These are phyloP conservation scores for Penicillium coffeae DNA, from an alignment of 495 filamentous ascomycete genomes.

Conservation along the genomic window DNA sequence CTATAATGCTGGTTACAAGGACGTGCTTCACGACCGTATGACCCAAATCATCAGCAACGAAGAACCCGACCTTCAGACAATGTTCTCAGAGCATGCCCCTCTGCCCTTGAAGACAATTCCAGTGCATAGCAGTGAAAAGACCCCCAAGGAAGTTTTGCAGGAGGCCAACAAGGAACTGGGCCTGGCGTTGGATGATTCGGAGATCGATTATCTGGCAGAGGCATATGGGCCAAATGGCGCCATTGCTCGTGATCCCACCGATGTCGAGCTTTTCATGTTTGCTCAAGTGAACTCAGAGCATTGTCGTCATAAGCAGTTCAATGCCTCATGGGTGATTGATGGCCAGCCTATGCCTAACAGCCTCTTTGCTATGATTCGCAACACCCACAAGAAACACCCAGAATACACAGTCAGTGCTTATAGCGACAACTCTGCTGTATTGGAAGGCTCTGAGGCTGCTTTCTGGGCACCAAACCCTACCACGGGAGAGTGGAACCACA, in stretches of 20 bases:
- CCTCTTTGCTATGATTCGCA: slow-evolving; percentile 92
- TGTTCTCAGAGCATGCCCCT: slow-evolving; percentile 77
- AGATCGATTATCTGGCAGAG: slow-evolving; percentile 90
- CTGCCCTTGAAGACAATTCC: slow-evolving; percentile 67
- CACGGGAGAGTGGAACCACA: slow-evolving; percentile 83
- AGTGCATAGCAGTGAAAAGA: slow-evolving; percentile 56
- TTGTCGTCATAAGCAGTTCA: slow-evolving; percentile 81
- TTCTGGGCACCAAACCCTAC: slow-evolving; percentile 82
- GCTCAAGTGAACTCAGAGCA: slow-evolving; percentile 75
- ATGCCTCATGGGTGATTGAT: slow-evolving; percentile 96
- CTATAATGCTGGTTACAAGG: slow-evolving; percentile 56
- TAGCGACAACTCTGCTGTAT: slow-evolving; percentile 93
- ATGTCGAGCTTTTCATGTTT: slow-evolving; percentile 99
- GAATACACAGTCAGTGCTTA: slow-evolving; percentile 87
- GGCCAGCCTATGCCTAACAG: slow-evolving; percentile 70
- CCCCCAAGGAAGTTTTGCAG: slow-evolving; percentile 67
- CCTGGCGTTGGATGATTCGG: slow-evolving; percentile 78
- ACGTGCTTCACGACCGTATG: slow-evolving; percentile 87
- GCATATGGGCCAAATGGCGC: slow-evolving; percentile 71
- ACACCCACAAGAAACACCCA: slow-evolving; percentile 79
- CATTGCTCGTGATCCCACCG: slow-evolving; percentile 67
- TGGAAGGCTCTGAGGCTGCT: slow-evolving; percentile 68
- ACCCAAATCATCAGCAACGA: slow-evolving; percentile 68
- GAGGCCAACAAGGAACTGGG: slow-evolving; percentile 79
- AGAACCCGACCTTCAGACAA: slow-evolving; percentile 61